phyloP scores from a whole-genome alignment of 2,329 filamentous ascomycete genomes.

The Pyrenophora graminea region DNA sequence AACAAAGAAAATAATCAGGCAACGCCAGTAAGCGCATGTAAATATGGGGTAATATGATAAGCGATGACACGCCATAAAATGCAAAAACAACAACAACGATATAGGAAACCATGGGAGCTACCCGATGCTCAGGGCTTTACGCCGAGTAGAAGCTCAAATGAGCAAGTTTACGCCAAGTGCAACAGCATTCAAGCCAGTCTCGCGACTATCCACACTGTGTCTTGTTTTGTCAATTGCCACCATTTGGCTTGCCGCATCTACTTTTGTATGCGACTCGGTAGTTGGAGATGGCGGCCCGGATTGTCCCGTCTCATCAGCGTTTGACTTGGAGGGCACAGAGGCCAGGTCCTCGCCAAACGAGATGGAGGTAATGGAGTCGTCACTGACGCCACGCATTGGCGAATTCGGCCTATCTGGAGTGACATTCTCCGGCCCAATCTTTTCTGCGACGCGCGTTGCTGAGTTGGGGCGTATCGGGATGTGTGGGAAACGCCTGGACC shows the following conservation, averaged over 20 bases:
- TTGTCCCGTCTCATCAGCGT: conserved; percentile 21
- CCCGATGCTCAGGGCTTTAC: no score
- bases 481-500: conserved; percentile 20
- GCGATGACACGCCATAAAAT: no score
- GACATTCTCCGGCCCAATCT: conserved; percentile 4
- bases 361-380: conserved; percentile 40
- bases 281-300: conserved; percentile 37
- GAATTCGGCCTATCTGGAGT: conserved; percentile 28
- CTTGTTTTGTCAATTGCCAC: conserved; percentile 27
- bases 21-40: no score
- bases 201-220: conserved; percentile 25
- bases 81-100: no score
- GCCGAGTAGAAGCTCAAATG: conserved; percentile 18
- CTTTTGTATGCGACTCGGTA: conserved; percentile 27
- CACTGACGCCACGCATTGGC: conserved; percentile 35
- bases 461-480: conserved; percentile 6
- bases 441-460: conserved; percentile 3
- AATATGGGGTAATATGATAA: no score
- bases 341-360: conserved; percentile 41
- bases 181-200: conserved; percentile 26
- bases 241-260: conserved; percentile 28
- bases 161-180: conserved; percentile 28
- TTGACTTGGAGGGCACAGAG: conserved; percentile 29
- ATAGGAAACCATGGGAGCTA: no score
- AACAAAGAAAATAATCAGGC: not conserved